These are phyloP conservation scores for Oryza longistaminata DNA, from an alignment of 176 grass and related monocot genomes.

Conservation along the genomic window DNA sequence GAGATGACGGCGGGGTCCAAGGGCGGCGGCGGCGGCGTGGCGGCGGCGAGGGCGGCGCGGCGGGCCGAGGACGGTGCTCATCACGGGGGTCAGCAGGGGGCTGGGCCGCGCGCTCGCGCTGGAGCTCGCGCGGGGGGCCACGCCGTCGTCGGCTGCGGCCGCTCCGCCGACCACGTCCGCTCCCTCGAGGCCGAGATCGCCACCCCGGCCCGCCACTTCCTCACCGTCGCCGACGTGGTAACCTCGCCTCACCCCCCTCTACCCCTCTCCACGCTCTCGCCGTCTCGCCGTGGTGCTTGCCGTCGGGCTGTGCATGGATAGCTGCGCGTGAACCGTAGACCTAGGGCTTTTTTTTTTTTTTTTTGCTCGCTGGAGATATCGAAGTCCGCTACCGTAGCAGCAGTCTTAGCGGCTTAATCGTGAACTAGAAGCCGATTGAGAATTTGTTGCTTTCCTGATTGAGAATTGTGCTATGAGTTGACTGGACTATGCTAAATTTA, in stretches of 20 bases:
- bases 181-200: slow-evolving; percentile 70
- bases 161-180: slow-evolving; percentile 73
- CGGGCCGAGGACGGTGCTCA: slow-evolving; percentile 68
- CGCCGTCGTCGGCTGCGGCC: slow-evolving; percentile 73
- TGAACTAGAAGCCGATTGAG: slow-evolving; percentile 7
- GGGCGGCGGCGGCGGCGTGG: slow-evolving; percentile 43
- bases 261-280: not conserved
- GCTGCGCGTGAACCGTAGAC: not conserved
- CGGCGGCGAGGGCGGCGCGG: slow-evolving; percentile 46
- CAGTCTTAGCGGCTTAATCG: not conserved
- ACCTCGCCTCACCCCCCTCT: not conserved
- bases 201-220: slow-evolving; percentile 64
- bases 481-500: not conserved
- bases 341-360: not conserved
- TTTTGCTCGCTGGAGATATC: not conserved
- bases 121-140: slow-evolving; percentile 78
- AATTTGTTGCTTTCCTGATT: not conserved
- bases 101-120: slow-evolving; percentile 78
- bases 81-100: slow-evolving; percentile 88
- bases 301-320: not conserved
- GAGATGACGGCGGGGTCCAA: slow-evolving; percentile 46
- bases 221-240: slow-evolving; percentile 76
- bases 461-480: not conserved
- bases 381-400: not conserved
- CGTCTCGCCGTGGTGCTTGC: not conserved